Evolutionary conservation across 345 rosid species (phyloP), one percentile per base, ranked within the genome.

Genomic region (Boechera stricta): DNA sequence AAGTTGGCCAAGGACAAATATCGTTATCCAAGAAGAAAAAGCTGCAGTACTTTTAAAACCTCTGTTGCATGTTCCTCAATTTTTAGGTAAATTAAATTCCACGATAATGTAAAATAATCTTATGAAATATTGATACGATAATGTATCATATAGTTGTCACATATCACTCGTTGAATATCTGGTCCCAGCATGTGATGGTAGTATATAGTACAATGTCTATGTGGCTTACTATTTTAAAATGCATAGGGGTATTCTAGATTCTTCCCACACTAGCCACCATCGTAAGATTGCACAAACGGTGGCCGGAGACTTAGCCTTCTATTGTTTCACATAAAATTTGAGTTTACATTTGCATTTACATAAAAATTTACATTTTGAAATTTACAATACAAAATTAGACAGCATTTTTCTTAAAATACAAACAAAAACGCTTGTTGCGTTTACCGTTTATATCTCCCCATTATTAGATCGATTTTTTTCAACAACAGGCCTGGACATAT

Each of bases 61-160:
- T 61, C 35, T 52, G 61, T 51, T 24, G 64, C 57, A 61, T 35
- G 74, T 77, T 68, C 69, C 62, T 39, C 57, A 35, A 11, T 0
- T 16, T 47, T 53, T 51, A 69, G 63, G 64, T 76, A 32, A 69
- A 52, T 52, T 7, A 52, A 38, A 15, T 62, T 52, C 32, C 6
- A 53, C 33, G 13, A 7, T 29, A 31, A 7, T 62, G 53, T 26
- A 61, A 72, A 51, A 35, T 60, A 59, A 67, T 75, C 45, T 52
- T 38, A 6, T 62, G 58, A 69, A 64, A 77, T 62, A 39, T 33
- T 69, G 52, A 59, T 70, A 77, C 71, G 26, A 53, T 61, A 69
- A 54, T 77, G 16, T 77, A 71, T 71, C 71, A 77, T 64, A 63
- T 70, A 55, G 59, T 64, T 70, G 65, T 63, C 73, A 54, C 71